Percentiles rank a stretch among this genome's conserved stretches.
Evolutionary conservation across 1,139 yeast species (phyloP).

Genomic region (Keqinozyma sinolaborantium): DNA sequence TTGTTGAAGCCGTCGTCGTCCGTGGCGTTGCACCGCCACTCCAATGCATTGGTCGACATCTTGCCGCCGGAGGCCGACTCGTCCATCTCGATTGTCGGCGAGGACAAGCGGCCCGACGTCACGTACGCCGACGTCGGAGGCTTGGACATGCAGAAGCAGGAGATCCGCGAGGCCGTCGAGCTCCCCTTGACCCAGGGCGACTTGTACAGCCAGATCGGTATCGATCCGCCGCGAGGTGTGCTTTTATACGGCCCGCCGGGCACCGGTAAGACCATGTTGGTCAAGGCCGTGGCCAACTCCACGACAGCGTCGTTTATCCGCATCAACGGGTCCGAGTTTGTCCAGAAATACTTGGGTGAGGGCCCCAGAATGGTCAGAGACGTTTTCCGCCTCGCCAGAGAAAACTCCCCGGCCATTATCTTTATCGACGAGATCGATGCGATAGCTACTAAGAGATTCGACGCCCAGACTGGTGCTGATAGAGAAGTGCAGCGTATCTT

Average conservation of each 20-base stretch:
- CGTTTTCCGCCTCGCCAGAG: slow-evolving; percentile 94
- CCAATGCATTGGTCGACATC: slow-evolving; percentile 94
- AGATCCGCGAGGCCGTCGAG: slow-evolving; percentile 97
- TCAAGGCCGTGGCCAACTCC: slow-evolving; percentile 96
- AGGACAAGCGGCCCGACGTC: slow-evolving; percentile 89
- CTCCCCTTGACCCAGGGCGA: slow-evolving; percentile 95
- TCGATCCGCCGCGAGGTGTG: slow-evolving; percentile 98
- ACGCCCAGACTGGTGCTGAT: slow-evolving; percentile 99
- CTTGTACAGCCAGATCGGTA: slow-evolving; percentile 94
- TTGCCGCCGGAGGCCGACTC: slow-evolving; percentile 99
- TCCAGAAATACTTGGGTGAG: slow-evolving; percentile 96
- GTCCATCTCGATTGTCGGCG: slow-evolving; percentile 90
- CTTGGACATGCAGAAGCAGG: slow-evolving; percentile 98
- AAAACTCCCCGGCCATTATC: slow-evolving; percentile 93
- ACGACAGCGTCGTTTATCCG: slow-evolving; percentile 95
- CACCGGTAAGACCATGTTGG: slow-evolving; percentile 98
- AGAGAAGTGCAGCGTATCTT: slow-evolving; percentile 98
- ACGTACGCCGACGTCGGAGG: slow-evolving; percentile 97
- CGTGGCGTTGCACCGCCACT: slow-evolving; percentile 97
- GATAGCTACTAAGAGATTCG: slow-evolving; percentile 97
- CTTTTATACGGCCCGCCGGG: slow-evolving; percentile 98
- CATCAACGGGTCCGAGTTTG: slow-evolving; percentile 97
- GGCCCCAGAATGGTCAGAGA: slow-evolving; percentile 99
- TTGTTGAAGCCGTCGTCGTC: slow-evolving; percentile 91
- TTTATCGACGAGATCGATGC: slow-evolving; percentile 99